Conservation (phyloP, 2,329 filamentous ascomycete genomes). For the Cercospora beticola region DNA sequence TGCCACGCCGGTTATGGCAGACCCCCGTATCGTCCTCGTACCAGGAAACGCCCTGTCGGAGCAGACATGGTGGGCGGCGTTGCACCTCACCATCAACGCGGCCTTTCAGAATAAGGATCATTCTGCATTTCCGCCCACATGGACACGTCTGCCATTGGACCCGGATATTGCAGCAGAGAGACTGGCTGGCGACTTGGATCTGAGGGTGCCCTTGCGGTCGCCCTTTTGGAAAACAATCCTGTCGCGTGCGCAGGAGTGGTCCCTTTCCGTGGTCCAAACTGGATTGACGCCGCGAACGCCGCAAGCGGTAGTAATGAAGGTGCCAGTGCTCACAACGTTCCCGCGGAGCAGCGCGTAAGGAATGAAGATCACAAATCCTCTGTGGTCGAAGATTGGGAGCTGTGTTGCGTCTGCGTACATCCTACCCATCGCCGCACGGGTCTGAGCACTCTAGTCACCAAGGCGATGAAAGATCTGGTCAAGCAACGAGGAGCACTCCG, state of each 20-base stretch:
- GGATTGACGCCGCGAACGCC: constrained; percentile 22
- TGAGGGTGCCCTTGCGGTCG: constrained; percentile 22
- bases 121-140: constrained; percentile 27
- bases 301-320: background rate
- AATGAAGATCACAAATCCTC: background rate
- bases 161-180: constrained; percentile 17
- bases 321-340: background rate
- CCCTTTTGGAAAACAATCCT: constrained; percentile 19
- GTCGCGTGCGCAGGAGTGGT: constrained; percentile 27
- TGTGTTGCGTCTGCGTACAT: constrained; percentile 32
- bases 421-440: constrained; percentile 21
- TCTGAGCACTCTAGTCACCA: constrained; percentile 21
- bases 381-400: constrained; percentile 25
- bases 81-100: constrained; percentile 26
- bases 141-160: constrained; percentile 28
- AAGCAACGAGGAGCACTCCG: constrained; percentile 22
- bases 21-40: constrained; percentile 16
- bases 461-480: constrained; percentile 15
- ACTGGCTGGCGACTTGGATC: constrained; percentile 24
- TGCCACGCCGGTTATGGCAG: background rate
- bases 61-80: constrained; percentile 26
- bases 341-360: background rate
- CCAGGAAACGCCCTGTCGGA: constrained; percentile 16
- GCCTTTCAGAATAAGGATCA: constrained; percentile 25
- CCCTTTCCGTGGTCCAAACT: constrained; percentile 28